Evolutionary conservation across 2,329 filamentous ascomycete species (phyloP).

Genomic region (Colletotrichum siamense): DNA sequence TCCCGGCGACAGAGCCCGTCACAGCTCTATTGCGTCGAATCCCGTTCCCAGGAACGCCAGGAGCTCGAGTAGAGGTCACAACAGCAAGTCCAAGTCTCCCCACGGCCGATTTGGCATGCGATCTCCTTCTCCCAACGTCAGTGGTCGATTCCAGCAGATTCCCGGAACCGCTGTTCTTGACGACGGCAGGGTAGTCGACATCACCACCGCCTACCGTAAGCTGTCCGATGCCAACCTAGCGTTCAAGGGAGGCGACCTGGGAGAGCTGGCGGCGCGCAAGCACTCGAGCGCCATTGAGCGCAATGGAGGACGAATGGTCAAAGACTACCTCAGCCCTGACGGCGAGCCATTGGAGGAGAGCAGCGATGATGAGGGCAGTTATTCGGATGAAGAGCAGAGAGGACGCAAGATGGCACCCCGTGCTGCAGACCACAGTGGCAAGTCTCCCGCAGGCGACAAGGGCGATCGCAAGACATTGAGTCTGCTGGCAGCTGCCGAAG

Average conservation of each 20-base stretch:
- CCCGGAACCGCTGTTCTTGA: conserved; percentile 53
- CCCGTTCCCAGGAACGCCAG: conserved; percentile 25
- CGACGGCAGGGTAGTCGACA: conserved; percentile 68
- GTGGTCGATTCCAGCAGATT: conserved; percentile 21
- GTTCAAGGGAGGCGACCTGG: conserved; percentile 66
- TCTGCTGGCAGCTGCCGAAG: conserved; percentile 75
- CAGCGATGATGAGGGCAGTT: conserved; percentile 70
- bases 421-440: conserved; percentile 45
- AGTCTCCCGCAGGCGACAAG: conserved; percentile 37
- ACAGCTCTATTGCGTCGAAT: conserved; percentile 40
- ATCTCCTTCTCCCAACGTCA: conserved; percentile 20
- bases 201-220: conserved; percentile 72
- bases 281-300: conserved; percentile 42
- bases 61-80: conserved; percentile 32
- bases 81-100: conserved; percentile 60
- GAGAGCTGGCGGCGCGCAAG: conserved; percentile 65
- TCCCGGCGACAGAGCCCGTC: conserved; percentile 49
- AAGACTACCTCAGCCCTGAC: conserved; percentile 70
- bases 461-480: conserved; percentile 57
- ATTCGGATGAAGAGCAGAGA: conserved; percentile 72
- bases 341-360: conserved; percentile 71
- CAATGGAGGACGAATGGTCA: conserved; percentile 64
- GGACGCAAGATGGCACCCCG: conserved; percentile 63
- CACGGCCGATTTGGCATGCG: conserved; percentile 45
- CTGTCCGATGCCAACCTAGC: conserved; percentile 75